Base-by-base conservation (phyloP, 2,329 filamentous ascomycete species). In the Emergomyces pasteurianus region DNA sequence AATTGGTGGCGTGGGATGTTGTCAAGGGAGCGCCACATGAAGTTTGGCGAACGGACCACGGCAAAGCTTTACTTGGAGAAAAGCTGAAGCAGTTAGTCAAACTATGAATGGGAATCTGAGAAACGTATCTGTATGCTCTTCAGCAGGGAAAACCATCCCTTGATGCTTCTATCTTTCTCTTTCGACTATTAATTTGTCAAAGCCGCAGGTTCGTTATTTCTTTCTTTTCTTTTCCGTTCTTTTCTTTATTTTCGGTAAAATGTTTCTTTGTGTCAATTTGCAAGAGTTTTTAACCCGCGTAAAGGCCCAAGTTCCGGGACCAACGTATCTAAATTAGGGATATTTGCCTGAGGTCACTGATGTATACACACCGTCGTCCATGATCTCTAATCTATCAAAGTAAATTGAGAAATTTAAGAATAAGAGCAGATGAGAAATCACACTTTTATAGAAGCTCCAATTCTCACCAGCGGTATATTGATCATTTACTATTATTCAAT, bases 21-120 rank as follows among this genome's bases (percentile, higher is more conserved):
- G 90, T 96, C 12, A 84, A 88, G 61, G 83, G 86, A 64, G 91
- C 92, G 2, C 89, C 91, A 5, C 90, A 95, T 72, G 83, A 92
- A 71, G 87, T 97, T 0, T 99, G 94, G 94, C 78, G 77, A 67
- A 90, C 86, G 2, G 72, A 80, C 1, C 82, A 91, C 55, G 92
- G 92, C 0, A 80, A 89, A 60, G 75, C 84, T 58, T 75, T 85
- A 54, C 86, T 97, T 73, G 92, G 95, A 78, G 88, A 87, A 79
- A 83, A 90, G 67, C 75, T 97, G 68, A 81, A 78, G 64, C 79
- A 91, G 70, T 71, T 96, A 64, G 83, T 92, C 18, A 21, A 57
- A 9, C 14, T 26, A 26, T 57, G 55, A 57, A 23, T 31, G 50
- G 65, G 66, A 38, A 23, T 47, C 43, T 10, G 5, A 31, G n/a